Conservation (phyloP, 2,329 filamentous ascomycete genomes). For the Pseudocercospora crystallina region DNA sequence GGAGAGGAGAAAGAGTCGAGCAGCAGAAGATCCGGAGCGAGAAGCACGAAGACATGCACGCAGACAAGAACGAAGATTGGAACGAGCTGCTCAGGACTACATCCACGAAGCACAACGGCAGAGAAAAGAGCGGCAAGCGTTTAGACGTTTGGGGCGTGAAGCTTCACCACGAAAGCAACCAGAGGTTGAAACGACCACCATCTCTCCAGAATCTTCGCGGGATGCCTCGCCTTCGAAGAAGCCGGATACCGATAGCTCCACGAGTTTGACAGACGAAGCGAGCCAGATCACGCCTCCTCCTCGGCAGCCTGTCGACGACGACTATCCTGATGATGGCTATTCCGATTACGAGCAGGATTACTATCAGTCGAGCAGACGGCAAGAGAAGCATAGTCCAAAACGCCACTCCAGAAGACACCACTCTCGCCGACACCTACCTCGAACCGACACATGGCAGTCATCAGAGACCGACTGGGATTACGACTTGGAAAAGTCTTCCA, state of each 20-base stretch:
- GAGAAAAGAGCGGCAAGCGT: constrained; percentile 2
- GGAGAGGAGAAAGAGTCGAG: not conserved
- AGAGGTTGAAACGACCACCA: not conserved
- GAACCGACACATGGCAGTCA: constrained; percentile 2
- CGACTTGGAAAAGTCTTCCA: constrained; percentile 9
- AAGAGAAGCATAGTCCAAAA: not conserved
- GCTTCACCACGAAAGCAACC: not conserved
- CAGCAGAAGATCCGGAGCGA: constrained; percentile 9
- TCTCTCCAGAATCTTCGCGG: not conserved
- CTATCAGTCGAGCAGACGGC: not conserved
- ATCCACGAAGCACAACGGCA: constrained; percentile 1
- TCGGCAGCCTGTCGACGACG: not conserved
- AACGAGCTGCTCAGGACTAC: constrained; percentile 4
- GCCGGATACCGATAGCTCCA: not conserved
- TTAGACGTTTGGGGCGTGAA: constrained; percentile 6
- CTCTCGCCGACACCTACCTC: not conserved
- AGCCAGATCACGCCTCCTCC: not conserved
- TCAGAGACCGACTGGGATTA: constrained; percentile 4
- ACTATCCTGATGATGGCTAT: not conserved
- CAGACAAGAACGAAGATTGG: not conserved
- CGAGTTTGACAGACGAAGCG: no score
- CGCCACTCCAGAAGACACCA: not conserved
- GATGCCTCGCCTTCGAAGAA: not conserved
- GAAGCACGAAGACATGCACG: constrained; percentile 1
- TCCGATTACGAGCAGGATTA: not conserved